These are phyloP conservation scores for Camelina sativa DNA, from an alignment of 345 rosid species.

Conservation along the genomic window DNA sequence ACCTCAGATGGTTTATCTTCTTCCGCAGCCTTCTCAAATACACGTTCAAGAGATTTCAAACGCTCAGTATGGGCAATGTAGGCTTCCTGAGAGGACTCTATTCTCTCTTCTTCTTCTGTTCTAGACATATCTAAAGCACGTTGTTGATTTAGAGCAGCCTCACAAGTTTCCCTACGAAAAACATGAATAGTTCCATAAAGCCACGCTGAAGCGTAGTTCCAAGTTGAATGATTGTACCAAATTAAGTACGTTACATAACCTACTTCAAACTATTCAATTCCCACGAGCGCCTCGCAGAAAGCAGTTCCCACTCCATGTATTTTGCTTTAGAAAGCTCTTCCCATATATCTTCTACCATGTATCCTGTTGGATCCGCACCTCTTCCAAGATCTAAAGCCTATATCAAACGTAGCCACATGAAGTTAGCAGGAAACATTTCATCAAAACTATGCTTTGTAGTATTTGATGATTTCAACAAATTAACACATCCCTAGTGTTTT, in stretches of 20 bases:
- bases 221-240: not conserved
- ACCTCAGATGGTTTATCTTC: slow-evolving; percentile 76
- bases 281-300: slow-evolving; percentile 69
- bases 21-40: slow-evolving; percentile 71
- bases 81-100: slow-evolving; percentile 54
- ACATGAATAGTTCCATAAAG: slow-evolving; percentile 26
- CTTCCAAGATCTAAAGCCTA: slow-evolving; percentile 91
- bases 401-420: slow-evolving; percentile 4
- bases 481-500: not conserved
- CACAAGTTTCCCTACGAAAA: slow-evolving; percentile 75
- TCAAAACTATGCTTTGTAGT: not conserved
- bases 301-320: slow-evolving; percentile 77
- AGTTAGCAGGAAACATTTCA: not conserved
- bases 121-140: slow-evolving; percentile 53
- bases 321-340: slow-evolving; percentile 87
- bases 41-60: slow-evolving; percentile 57
- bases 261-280: slow-evolving; percentile 86
- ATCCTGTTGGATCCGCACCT: slow-evolving; percentile 63
- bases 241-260: slow-evolving; percentile 43
- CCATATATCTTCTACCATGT: slow-evolving; percentile 90
- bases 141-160: slow-evolving; percentile 73
- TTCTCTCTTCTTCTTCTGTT: slow-evolving; percentile 44
- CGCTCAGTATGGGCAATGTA: slow-evolving; percentile 46
- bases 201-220: not conserved
- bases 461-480: not conserved